A percentile compares a stretch with the other conserved stretches of the same genome.
Conservation (phyloP, 345 rosid genomes). For the Salix caprea region DNA sequence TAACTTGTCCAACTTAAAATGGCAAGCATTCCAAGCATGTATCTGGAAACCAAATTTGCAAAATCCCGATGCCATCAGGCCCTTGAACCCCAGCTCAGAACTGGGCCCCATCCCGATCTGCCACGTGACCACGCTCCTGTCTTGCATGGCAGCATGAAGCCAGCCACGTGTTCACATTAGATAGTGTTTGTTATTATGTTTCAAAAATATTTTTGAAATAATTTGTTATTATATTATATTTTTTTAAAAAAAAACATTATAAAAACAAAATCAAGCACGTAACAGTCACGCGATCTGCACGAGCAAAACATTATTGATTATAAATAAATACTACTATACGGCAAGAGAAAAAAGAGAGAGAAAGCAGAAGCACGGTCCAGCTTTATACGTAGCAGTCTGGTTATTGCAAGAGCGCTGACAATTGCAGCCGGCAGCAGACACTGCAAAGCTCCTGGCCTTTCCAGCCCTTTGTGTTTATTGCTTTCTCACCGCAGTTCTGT, state of each 20-base stretch:
- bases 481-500: not conserved
- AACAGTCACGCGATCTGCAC: no score
- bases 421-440: not conserved
- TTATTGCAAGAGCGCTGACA: constrained; percentile 10
- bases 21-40: not conserved
- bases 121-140: not conserved
- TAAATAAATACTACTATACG: no score
- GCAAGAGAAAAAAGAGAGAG: not conserved
- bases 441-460: not conserved
- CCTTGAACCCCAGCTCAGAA: not conserved
- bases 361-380: constrained; percentile 13
- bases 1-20: no score
- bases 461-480: not conserved
- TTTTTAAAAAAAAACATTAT: no score
- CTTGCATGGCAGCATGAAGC: no score
- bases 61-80: constrained; percentile 13
- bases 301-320: no score
- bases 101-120: constrained; percentile 3
- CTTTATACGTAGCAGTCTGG: constrained; percentile 24
- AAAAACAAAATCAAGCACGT: no score
- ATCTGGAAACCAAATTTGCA: constrained; percentile 14
- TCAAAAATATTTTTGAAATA: no score
- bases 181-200: rapidly evolving
- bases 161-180: no score
- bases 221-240: no score